These are phyloP conservation scores for Polygonum aviculare DNA, from an alignment of 148 eudicot genomes.

Conservation along the genomic window DNA sequence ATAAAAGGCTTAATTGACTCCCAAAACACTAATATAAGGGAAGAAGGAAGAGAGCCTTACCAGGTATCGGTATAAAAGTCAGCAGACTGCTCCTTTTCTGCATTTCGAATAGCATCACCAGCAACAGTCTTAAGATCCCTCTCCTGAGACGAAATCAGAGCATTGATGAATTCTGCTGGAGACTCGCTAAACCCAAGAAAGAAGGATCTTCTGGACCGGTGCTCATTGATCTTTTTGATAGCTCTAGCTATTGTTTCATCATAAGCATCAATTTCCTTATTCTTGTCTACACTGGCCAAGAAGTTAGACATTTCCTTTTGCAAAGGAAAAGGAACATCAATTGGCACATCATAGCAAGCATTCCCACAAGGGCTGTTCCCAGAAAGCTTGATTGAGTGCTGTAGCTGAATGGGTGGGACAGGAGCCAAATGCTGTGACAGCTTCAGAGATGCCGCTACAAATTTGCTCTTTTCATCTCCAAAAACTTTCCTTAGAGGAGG, in stretches of 20 bases:
- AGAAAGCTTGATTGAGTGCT: slow-evolving; percentile 75
- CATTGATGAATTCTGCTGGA: slow-evolving; percentile 81
- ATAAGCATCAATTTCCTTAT: slow-evolving; percentile 77
- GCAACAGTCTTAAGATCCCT: slow-evolving; percentile 77
- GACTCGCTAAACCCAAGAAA: slow-evolving; percentile 93
- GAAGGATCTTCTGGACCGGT: slow-evolving; percentile 68
- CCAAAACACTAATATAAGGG: background rate
- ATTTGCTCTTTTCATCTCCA: slow-evolving; percentile 80
- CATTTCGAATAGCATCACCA: slow-evolving; percentile 58
- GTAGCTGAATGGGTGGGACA: slow-evolving; percentile 76
- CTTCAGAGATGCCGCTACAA: slow-evolving; percentile 54
- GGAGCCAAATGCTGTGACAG: slow-evolving; percentile 56
- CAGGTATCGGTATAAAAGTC: slow-evolving; percentile 82
- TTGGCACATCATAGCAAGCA: slow-evolving; percentile 76
- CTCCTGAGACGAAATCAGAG: slow-evolving; percentile 73
- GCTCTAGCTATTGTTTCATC: slow-evolving; percentile 68
- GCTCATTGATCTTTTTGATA: slow-evolving; percentile 78
- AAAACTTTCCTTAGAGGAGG: slow-evolving; percentile 65
- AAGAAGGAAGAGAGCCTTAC: slow-evolving; percentile 29
- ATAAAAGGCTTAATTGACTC: background rate
- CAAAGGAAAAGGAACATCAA: slow-evolving; percentile 68
- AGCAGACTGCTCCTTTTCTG: slow-evolving; percentile 63
- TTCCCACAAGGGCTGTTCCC: slow-evolving; percentile 65
- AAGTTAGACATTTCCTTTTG: slow-evolving; percentile 62
- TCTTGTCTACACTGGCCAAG: slow-evolving; percentile 51